Evolutionary conservation across 257 asterid genomes (phyloP), one percentile per base, ranked within the genome.

Genomic region (Nicotiana tabacum): DNA sequence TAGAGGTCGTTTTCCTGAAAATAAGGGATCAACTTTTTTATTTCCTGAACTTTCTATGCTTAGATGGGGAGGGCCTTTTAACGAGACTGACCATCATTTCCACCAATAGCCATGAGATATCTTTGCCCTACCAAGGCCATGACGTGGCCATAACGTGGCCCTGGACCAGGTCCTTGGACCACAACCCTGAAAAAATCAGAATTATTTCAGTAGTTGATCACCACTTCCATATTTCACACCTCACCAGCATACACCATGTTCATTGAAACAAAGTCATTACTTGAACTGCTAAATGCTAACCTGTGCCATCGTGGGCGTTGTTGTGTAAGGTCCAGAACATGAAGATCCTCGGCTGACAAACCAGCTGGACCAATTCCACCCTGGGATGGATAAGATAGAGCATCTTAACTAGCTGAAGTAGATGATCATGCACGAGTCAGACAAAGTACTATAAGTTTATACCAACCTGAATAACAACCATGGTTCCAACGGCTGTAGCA

Each of bases 81-180:
- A 43, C 48, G 2, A 7, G 48, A 43, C 97, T 18, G 66, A 96
- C 99, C 99, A 92, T 96, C 99, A 94, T 96, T 96, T 89, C 99
- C 98, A 78, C 99, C 99, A 87, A 96, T 96, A 67, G 98, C 97
- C 99, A 96, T 96, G 84, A 96, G 97, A 90, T 94, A 96, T 83
- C 99, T 87, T 89, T 96, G 99, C 69, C 99, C 99, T 69, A 96
- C 99, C 90, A 96, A 90, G 72, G 99, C 98, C 98, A 96, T 96
- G 84, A 96, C 99, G 89, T 96, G 99, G 76, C 99, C 99, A 87
- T 94, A 94, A 83, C 98, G 97, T 6, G 99, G 97, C 72, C 99
- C 99, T 60, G 98, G 99, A 79, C 99, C 99, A 72, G 97, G 98
- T 67, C 99, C 99, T 86, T 94, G 98, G 86, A 96, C 99, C 81